Evolutionary conservation across 768 basidiomycete genomes (phyloP), one percentile per base, ranked within the genome.

Genomic region (Suillus cothurnatus): DNA sequence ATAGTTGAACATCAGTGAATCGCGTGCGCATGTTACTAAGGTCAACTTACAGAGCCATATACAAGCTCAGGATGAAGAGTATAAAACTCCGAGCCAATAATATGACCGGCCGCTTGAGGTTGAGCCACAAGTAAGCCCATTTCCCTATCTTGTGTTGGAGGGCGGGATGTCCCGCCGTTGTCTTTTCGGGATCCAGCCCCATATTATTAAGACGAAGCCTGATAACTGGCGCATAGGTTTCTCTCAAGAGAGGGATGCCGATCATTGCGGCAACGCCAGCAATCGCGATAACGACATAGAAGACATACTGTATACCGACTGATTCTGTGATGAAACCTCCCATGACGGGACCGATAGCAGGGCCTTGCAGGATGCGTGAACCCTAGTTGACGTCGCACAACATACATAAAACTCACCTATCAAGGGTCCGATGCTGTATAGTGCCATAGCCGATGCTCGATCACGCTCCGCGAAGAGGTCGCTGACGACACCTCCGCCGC

Each of bases 201-300:
- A 71, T 70, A 53, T 73, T 73, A 4, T 80, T 81, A n/a, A 77
- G 77, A 31, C 84, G 81, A 32, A 81, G 70, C 15, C 87, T 86
- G 50, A 94, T 82, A 49, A 91, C 79, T 1, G 93, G 93, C 0
- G 83, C 88, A 70, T 93, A 94, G 0, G 92, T 92, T 75, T 94
- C 93, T 38, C 78, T 80, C 26, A 91, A 77, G 41, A 91, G 71
- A 14, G 90, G 87, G 26, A 91, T 81, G 8, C 85, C 89, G 5
- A 88, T 58, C 0, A 79, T 41, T 6, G 84, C 72, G 7, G 82
- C 77, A 28, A 83, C 38, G 28, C 77, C 84, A 63, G 81, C 83
- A 15, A 86, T 50, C 47, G 69, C 84, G 26, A 76, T 75, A 49
- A 88, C 81, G 52, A 84, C 72, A 56, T 85, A 80, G 71, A 90